These are phyloP conservation scores for Azolla pinnata DNA, from an alignment of 75 land plant genomes.

Conservation along the genomic window DNA sequence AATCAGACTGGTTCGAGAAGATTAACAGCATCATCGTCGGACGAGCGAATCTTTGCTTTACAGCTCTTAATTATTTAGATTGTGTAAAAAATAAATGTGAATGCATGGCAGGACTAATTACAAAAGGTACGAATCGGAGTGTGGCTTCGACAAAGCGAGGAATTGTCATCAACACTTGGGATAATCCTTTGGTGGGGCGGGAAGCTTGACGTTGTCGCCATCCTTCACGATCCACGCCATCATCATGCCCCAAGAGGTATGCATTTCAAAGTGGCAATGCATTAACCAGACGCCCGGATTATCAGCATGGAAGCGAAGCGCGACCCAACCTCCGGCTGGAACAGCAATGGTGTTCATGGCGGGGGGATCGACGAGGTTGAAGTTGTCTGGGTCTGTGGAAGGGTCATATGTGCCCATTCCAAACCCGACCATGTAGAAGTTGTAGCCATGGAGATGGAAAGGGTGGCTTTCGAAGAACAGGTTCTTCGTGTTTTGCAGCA, in stretches of 20 bases:
- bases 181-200: conserved; percentile 33
- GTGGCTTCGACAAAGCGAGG: too few relatives aligned
- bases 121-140: background rate
- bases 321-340: conserved; percentile 24
- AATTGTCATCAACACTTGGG: conserved; percentile 28
- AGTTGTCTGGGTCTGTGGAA: conserved; percentile 11
- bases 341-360: conserved; percentile 21
- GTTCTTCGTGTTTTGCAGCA: conserved; percentile 37
- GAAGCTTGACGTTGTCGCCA: conserved; percentile 23
- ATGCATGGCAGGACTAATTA: too few relatives aligned
- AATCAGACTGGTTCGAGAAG: too few relatives aligned
- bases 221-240: conserved; percentile 38
- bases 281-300: conserved; percentile 39
- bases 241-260: conserved; percentile 39
- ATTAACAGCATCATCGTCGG: too few relatives aligned
- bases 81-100: too few relatives aligned
- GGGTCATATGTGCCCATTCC: conserved; percentile 21
- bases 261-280: conserved; percentile 44
- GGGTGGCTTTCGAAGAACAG: conserved; percentile 17
- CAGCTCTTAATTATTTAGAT: too few relatives aligned
- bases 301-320: conserved; percentile 20
- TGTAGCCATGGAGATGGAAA: conserved; percentile 28
- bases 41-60: too few relatives aligned
- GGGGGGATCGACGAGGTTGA: conserved; percentile 30
- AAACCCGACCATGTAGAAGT: conserved; percentile 17